phyloP scores from a whole-genome alignment of 768 basidiomycete genomes.

The Amanita exitialis region DNA sequence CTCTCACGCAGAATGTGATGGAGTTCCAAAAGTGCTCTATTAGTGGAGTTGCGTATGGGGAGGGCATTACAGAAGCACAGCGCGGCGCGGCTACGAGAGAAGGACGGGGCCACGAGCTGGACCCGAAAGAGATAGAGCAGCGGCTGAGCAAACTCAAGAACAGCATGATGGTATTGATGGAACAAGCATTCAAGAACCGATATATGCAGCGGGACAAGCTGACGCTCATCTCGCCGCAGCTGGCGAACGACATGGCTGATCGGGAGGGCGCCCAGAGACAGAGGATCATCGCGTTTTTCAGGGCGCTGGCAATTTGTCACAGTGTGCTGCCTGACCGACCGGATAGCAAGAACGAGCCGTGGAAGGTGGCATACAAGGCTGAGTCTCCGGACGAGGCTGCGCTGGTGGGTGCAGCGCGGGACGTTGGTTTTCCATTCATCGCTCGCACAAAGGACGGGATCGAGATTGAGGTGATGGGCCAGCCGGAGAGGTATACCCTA shows the following conservation, averaged over 20 bases:
- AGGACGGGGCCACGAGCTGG: conserved; percentile 54
- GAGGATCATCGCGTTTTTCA: conserved; percentile 78
- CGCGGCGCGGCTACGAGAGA: conserved; percentile 83
- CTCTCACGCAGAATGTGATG: conserved; percentile 97
- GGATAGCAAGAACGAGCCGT: conserved; percentile 50
- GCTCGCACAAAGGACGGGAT: conserved; percentile 61
- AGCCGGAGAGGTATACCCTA: conserved; percentile 69
- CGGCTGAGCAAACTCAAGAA: conserved; percentile 58
- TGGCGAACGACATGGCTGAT: conserved; percentile 70
- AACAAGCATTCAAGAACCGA: conserved; percentile 79
- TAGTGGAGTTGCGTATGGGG: conserved; percentile 77
- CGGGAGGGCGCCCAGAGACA: conserved; percentile 46
- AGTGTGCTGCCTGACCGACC: conserved; percentile 78
- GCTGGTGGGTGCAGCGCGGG: conserved; percentile 83
- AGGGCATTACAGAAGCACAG: conserved; percentile 93
- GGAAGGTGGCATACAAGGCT: conserved; percentile 80
- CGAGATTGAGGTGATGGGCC: conserved; percentile 90
- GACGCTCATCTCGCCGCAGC: conserved; percentile 80
- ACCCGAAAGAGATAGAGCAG: conserved; percentile 61
- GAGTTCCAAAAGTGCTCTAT: conserved; percentile 96
- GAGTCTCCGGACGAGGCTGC: conserved; percentile 96
- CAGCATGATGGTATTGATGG: conserved; percentile 69
- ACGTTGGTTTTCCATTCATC: conserved; percentile 89
- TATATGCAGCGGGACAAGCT: conserved; percentile 74
- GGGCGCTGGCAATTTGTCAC: conserved; percentile 92